phyloP scores from a whole-genome alignment of 1,284 basidiomycete species.

The Ustilago tritici region DNA sequence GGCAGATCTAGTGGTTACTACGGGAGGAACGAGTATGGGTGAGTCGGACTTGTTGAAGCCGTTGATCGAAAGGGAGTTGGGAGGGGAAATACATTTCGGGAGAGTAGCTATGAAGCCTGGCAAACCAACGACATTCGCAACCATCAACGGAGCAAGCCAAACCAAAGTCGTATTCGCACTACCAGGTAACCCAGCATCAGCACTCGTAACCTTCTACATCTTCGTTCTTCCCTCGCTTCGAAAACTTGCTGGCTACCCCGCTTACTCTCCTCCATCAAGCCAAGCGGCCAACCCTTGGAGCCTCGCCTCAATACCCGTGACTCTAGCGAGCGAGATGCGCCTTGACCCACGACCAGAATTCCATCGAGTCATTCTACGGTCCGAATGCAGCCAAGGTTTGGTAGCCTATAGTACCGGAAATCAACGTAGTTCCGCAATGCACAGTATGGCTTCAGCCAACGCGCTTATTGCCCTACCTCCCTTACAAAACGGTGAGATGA shows the following conservation, averaged over 20 bases:
- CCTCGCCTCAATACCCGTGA: slow-evolving; percentile 77
- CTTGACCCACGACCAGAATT: slow-evolving; percentile 83
- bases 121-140: slow-evolving; percentile 81
- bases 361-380: slow-evolving; percentile 79
- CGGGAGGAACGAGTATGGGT: slow-evolving; percentile 91
- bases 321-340: slow-evolving; percentile 76
- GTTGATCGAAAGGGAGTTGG: slow-evolving; percentile 81
- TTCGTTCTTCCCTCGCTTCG: slow-evolving; percentile 85
- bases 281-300: slow-evolving; percentile 71
- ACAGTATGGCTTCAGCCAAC: slow-evolving; percentile 64
- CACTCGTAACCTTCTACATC: slow-evolving; percentile 86
- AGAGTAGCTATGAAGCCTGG: slow-evolving; percentile 74
- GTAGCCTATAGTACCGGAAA: slow-evolving; percentile 74
- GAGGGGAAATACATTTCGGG: slow-evolving; percentile 83
- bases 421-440: slow-evolving; percentile 64
- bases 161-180: slow-evolving; percentile 79
- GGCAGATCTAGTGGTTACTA: slow-evolving; percentile 83
- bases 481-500: neutral
- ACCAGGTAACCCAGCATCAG: slow-evolving; percentile 88
- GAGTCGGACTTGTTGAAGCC: slow-evolving; percentile 87
- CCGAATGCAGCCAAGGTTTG: slow-evolving; percentile 72
- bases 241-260: slow-evolving; percentile 71
- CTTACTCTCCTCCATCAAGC: neutral
- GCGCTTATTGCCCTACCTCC: slow-evolving; percentile 59
- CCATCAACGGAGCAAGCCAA: slow-evolving; percentile 70